Evolutionary conservation across 108 stramenopile genomes (phyloP).

Genomic region (Epithemia pelagica): DNA sequence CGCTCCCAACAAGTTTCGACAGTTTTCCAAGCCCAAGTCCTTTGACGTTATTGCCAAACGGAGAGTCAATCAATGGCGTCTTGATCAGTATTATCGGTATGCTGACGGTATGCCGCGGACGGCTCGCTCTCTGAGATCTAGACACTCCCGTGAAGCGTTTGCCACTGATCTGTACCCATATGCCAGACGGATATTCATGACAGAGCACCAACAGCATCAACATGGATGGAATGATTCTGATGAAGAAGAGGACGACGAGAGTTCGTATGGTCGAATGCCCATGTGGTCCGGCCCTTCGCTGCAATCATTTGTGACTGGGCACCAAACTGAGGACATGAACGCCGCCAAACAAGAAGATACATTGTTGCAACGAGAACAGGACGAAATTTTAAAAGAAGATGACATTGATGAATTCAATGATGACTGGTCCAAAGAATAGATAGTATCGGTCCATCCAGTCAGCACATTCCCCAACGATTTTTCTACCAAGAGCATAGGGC

Average conservation of each 20-base stretch:
- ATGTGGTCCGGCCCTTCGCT: not conserved
- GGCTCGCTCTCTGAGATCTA: slow-evolving; percentile 22
- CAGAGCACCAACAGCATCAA: slow-evolving; percentile 24
- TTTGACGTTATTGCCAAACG: slow-evolving; percentile 61
- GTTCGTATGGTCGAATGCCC: too few species aligned
- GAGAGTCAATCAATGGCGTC: slow-evolving; percentile 42
- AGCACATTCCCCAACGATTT: too few species aligned
- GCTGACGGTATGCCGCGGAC: slow-evolving; percentile 28
- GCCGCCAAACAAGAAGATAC: not conserved
- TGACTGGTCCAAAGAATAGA: too few species aligned
- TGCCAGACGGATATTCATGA: slow-evolving; percentile 44
- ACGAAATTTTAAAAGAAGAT: slow-evolving; percentile 32
- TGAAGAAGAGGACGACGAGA: not conserved
- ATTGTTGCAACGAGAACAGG: slow-evolving; percentile 20
- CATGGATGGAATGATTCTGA: not conserved
- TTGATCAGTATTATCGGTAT: slow-evolving; percentile 27
- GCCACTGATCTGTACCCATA: slow-evolving; percentile 48
- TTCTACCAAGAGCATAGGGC: too few species aligned
- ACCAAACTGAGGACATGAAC: too few species aligned
- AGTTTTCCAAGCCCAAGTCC: slow-evolving; percentile 63
- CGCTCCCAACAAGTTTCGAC: slow-evolving; percentile 61
- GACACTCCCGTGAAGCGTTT: slow-evolving; percentile 42
- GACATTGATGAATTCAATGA: slow-evolving; percentile 49
- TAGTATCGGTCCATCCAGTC: too few species aligned
- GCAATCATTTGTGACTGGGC: not conserved